A percentile compares a stretch with the other conserved stretches of the same genome.
These are phyloP conservation scores for Fusarium luffae DNA, from an alignment of 2,329 filamentous ascomycete genomes.

Conservation along the genomic window DNA sequence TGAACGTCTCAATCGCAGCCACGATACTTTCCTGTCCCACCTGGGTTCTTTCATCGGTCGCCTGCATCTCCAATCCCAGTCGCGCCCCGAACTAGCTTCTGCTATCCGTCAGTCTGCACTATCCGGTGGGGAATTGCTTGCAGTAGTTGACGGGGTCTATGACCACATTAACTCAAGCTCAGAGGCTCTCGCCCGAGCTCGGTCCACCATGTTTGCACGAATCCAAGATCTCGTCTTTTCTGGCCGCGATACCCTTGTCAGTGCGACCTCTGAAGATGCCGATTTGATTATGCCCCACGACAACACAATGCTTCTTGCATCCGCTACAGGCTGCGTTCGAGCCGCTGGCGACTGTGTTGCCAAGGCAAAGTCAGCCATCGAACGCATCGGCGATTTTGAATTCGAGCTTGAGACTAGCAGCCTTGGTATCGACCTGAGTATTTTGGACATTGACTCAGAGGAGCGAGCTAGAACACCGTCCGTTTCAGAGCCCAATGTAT, in stretches of 20 bases:
- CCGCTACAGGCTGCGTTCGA: conserved; percentile 88
- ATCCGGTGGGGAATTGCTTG: conserved; percentile 82
- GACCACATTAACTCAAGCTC: conserved; percentile 78
- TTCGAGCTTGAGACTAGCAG: conserved; percentile 74
- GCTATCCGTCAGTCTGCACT: conserved; percentile 86
- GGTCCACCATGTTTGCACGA: conserved; percentile 80
- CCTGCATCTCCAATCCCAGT: conserved; percentile 91
- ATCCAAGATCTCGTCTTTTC: conserved; percentile 84
- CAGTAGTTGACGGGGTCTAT: conserved; percentile 84
- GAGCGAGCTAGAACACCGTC: conserved; percentile 51
- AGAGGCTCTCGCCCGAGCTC: conserved; percentile 73
- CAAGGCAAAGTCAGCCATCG: conserved; percentile 85
- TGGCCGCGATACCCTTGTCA: conserved; percentile 81
- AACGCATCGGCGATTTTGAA: conserved; percentile 91
- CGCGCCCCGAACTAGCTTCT: conserved; percentile 81
- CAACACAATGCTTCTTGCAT: conserved; percentile 77
- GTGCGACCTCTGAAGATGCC: conserved; percentile 75
- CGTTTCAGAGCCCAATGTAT: conserved; percentile 47
- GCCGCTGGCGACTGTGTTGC: conserved; percentile 91
- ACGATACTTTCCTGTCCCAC: conserved; percentile 90
- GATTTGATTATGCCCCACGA: conserved; percentile 84
- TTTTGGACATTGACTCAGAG: conserved; percentile 58
- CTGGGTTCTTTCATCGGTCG: conserved; percentile 92
- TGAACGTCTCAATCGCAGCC: conserved; percentile 79
- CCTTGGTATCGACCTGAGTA: conserved; percentile 66